Evolutionary conservation across 371 early-diverging fungal species (phyloP), one percentile per base, ranked within the genome.

Genomic region (Mortierella sp.): DNA sequence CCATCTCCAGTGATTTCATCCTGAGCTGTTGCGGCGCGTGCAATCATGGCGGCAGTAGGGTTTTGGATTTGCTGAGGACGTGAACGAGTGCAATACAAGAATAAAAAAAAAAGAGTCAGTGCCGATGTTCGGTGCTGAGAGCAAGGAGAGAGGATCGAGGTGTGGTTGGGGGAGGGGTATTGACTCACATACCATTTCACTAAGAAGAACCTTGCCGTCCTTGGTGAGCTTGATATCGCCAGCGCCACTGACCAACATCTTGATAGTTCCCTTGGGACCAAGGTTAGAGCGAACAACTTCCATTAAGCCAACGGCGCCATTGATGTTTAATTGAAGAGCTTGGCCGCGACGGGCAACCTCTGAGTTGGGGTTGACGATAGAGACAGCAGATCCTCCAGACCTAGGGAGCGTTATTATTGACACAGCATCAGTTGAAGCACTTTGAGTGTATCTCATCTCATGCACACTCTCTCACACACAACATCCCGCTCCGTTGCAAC

Each of bases 1-100:
- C 99, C 99, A 76, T 99, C 99, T 58, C 99, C 99, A 41, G 96
- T 96, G 54, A 98, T 92, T 69, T 97, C 96, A 82, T 98, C 98
- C 84, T 99, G 98, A 31, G 99, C 99, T 39, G 95, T 95, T 12
- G 99, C 99, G 34, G 99, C 96, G 58, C 98, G 93, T 28, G 99
- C 99, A 76, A 99, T 98, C 94, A 99, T 96, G 59, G 96, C 94
- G 45, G 99, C 98, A 8, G 99, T 99, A 24, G 99, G 99, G 84
- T 99, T 97, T 88, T 98, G 97, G 82, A 99, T 98, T 96, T 98
- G 98, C 95, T 95, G 78, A 45, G 42, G 27, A 26, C 23, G 34
- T 27, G 16, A 30, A 46, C 47, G n/a, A 55, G 39, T 39, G 7
- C 26, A 27, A n/a, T n/a, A n/a, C n/a, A n/a, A n/a, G 26, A 49